These are phyloP conservation scores for Peribolospora kevripleyi DNA, from an alignment of 768 basidiomycete species.

Conservation along the genomic window DNA sequence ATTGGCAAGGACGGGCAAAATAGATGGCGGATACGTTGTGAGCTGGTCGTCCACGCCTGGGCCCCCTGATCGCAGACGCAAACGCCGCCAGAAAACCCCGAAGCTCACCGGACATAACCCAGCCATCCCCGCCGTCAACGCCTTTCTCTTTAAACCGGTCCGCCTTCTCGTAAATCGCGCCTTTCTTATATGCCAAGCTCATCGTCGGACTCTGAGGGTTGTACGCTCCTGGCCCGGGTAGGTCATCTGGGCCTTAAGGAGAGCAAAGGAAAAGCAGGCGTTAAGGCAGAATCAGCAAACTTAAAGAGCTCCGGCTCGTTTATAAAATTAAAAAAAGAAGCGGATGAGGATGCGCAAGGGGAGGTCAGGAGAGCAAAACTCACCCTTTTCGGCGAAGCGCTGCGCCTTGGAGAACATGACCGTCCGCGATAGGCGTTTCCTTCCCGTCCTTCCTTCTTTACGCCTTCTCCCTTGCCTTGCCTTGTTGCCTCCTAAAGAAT, in stretches of 20 bases:
- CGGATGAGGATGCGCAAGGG: not conserved
- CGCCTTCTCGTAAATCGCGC: not conserved
- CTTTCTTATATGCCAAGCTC: not conserved
- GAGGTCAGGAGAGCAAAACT: not conserved
- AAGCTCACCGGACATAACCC: not conserved
- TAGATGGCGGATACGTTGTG: not conserved
- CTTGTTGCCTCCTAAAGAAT: too few relatives aligned
- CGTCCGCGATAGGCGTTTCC: too few relatives aligned
- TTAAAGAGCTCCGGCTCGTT: too few relatives aligned
- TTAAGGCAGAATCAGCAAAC: too few relatives aligned
- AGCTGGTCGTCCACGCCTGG: not conserved
- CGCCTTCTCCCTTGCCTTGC: too few relatives aligned
- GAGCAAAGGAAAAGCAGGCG: not conserved
- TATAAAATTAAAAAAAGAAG: not conserved
- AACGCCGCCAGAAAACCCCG: not conserved
- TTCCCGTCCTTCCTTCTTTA: too few relatives aligned
- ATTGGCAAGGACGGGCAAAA: not conserved
- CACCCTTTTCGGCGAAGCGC: constrained; percentile 1
- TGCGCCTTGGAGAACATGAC: not conserved
- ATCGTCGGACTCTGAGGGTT: not conserved
- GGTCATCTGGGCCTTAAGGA: not conserved
- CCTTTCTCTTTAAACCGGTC: not conserved
- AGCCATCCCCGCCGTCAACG: constrained; percentile 2
- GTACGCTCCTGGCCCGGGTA: constrained; percentile 7
- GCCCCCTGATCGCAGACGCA: constrained; percentile 4